A percentile compares a stretch with the other conserved stretches of the same genome.
Evolutionary conservation across 306 rosid genomes (phyloP).

Genomic region (Malus domestica): ASM211411v1 NC_041789.1:27882001-27882500

Average conservation of each 20-base stretch:
- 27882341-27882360: slow-evolving; percentile 97
- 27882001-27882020: slow-evolving; percentile 69
- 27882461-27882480: slow-evolving; percentile 96
- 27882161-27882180: slow-evolving; percentile 94
- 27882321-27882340: slow-evolving; percentile 96
- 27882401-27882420: slow-evolving; percentile 87
- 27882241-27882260: slow-evolving; percentile 89
- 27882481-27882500: slow-evolving; percentile 98
- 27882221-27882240: slow-evolving; percentile 92
- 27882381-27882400: slow-evolving; percentile 93
- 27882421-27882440: slow-evolving; percentile 98
- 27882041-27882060: slow-evolving; percentile 97
- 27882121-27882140: slow-evolving; percentile 84
- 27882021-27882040: slow-evolving; percentile 92
- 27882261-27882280: slow-evolving; percentile 95
- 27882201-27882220: slow-evolving; percentile 88
- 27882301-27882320: slow-evolving; percentile 98
- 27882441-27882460: slow-evolving; percentile 97
- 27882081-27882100: slow-evolving; percentile 84
- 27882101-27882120: slow-evolving; percentile 93
- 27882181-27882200: slow-evolving; percentile 85
- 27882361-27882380: slow-evolving; percentile 99
- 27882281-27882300: slow-evolving; percentile 88
- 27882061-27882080: slow-evolving; percentile 94
- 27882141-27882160: slow-evolving; percentile 88